These are phyloP conservation scores for Penicillium psychrofluorescens DNA, from an alignment of 495 filamentous ascomycete genomes.

Conservation along the genomic window DNA sequence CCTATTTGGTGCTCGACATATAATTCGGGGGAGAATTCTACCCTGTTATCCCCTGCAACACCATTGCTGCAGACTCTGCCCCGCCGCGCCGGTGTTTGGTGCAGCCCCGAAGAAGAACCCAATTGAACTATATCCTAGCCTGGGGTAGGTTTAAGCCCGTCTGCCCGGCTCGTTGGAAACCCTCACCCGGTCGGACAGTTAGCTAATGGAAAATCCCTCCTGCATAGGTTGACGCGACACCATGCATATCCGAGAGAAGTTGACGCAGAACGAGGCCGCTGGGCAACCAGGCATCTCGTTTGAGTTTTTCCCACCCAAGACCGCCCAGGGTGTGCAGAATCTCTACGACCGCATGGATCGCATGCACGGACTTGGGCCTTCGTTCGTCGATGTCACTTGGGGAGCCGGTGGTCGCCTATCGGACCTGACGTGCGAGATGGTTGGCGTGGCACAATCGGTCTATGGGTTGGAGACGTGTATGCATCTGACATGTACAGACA, in stretches of 20 bases:
- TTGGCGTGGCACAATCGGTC: slow-evolving; percentile 90
- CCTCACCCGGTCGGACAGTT: not conserved
- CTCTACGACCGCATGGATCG: slow-evolving; percentile 99
- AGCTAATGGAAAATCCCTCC: slow-evolving; percentile 4
- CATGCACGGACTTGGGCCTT: slow-evolving; percentile 89
- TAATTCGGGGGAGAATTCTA: too few species aligned
- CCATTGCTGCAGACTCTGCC: too few species aligned
- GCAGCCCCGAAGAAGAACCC: too few species aligned
- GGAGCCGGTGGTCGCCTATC: slow-evolving; percentile 89
- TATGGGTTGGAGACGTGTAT: slow-evolving; percentile 98
- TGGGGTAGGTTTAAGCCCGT: not conserved
- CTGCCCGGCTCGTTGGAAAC: too few species aligned
- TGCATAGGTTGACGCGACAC: slow-evolving; percentile 15
- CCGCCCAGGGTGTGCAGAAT: slow-evolving; percentile 94
- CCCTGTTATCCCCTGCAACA: not conserved
- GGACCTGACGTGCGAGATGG: slow-evolving; percentile 95
- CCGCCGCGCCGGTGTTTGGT: too few species aligned
- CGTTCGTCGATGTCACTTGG: slow-evolving; percentile 98
- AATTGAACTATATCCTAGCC: too few species aligned
- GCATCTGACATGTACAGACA: slow-evolving; percentile 98
- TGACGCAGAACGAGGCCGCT: slow-evolving; percentile 70
- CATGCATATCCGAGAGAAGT: slow-evolving; percentile 90
- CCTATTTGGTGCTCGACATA: not conserved
- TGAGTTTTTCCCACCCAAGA: slow-evolving; percentile 99
- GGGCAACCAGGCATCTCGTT: slow-evolving; percentile 88